These are phyloP conservation scores for Dalbergia cochinchinensis DNA, from an alignment of 306 rosid genomes.

Conservation along the genomic window DNA sequence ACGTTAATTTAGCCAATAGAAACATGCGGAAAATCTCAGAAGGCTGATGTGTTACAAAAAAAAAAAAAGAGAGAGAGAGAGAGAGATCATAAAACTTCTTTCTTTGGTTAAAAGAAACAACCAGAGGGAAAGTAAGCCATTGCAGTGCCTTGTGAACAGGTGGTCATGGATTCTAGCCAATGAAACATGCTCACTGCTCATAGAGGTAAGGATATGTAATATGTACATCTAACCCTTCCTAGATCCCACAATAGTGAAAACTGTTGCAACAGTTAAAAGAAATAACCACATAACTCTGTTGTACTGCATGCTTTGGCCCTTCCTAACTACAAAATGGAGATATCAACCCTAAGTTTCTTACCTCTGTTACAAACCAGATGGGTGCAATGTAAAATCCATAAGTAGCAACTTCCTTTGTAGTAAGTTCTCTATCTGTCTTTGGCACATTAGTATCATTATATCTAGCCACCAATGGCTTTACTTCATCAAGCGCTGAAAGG, in stretches of 20 bases:
- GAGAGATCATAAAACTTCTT: background rate
- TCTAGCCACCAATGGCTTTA: constrained; percentile 69
- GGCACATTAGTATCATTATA: constrained; percentile 55
- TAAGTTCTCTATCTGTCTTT: constrained; percentile 62
- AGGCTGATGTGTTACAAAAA: background rate
- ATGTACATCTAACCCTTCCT: background rate
- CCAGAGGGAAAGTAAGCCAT: background rate
- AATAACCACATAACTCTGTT: constrained; percentile 22
- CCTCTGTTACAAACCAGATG: constrained; percentile 96
- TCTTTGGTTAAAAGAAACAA: background rate
- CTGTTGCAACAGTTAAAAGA: background rate
- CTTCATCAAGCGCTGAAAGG: constrained; percentile 66
- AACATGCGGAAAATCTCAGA: background rate
- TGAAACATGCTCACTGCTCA: background rate
- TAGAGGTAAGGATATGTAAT: background rate
- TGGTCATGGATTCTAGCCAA: background rate
- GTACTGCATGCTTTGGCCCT: constrained; percentile 33
- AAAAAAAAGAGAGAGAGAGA: too few relatives aligned
- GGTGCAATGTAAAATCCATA: constrained; percentile 97
- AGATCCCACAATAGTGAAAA: background rate
- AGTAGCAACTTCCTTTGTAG: constrained; percentile 74
- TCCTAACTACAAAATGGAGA: constrained; percentile 14
- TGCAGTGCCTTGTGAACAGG: background rate
- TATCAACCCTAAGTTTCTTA: constrained; percentile 48
- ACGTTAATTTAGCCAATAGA: background rate